Evolutionary conservation across 208 protist species (phyloP).

Genomic region (Trypanosoma avium): DNA sequence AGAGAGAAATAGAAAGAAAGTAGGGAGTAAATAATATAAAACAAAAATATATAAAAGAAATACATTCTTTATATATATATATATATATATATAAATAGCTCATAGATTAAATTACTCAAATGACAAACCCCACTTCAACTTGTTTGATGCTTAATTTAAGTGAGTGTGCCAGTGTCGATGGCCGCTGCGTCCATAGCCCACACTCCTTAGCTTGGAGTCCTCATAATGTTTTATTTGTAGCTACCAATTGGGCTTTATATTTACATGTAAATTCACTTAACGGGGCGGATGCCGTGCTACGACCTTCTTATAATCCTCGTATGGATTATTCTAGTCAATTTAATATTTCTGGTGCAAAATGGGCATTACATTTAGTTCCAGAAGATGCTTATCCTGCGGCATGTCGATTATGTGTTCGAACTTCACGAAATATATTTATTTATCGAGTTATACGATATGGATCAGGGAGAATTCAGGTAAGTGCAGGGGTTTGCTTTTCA

Average conservation of each 20-base stretch:
- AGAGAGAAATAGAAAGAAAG: neutral
- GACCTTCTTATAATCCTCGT: neutral
- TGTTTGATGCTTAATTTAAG: constrained; percentile 7
- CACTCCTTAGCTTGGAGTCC: constrained; percentile 65
- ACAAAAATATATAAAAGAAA: neutral
- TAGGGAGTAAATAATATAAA: no score
- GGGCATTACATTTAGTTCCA: constrained; percentile 46
- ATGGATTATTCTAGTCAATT: neutral
- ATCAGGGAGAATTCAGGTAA: constrained; percentile 10
- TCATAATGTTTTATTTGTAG: constrained; percentile 82
- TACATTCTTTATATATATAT: neutral
- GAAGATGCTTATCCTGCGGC: constrained; percentile 64
- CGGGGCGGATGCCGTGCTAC: constrained; percentile 31
- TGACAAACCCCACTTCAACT: neutral
- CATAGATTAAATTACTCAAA: no score
- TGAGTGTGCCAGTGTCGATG: constrained; percentile 46
- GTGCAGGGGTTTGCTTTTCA: constrained; percentile 17
- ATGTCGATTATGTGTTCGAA: constrained; percentile 65
- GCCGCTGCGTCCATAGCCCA: constrained; percentile 37
- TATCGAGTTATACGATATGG: constrained; percentile 67
- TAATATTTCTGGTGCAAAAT: constrained; percentile 50
- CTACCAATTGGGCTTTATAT: constrained; percentile 54
- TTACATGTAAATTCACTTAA: constrained; percentile 48
- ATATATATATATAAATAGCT: constrained; percentile 11
- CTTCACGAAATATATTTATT: constrained; percentile 56